phyloP scores from a whole-genome alignment of 2,329 filamentous ascomycete species.

The Colletotrichum caudatum region DNA sequence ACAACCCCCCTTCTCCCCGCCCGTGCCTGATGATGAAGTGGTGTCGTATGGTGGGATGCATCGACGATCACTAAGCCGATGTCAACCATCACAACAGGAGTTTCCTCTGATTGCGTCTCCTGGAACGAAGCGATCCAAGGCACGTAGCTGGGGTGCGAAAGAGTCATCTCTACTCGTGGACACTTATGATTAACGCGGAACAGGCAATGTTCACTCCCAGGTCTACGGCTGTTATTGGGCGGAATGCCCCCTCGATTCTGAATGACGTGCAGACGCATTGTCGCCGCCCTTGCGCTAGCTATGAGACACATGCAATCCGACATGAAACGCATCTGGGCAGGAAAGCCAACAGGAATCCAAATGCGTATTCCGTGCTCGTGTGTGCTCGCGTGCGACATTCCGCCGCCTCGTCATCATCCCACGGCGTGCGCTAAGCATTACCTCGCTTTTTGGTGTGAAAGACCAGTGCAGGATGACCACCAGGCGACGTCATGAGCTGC shows the following conservation, averaged over 20 bases:
- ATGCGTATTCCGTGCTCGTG: neutral
- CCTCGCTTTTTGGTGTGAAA: neutral
- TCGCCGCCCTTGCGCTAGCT: neutral
- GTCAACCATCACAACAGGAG: neutral
- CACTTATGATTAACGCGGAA: neutral
- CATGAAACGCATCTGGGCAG: conserved; percentile 3
- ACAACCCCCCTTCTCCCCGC: neutral
- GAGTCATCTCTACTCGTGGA: too few relatives aligned
- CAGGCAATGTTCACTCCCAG: neutral
- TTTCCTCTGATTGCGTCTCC: neutral
- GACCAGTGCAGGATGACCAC: neutral
- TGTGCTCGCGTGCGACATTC: neutral
- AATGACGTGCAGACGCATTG: neutral
- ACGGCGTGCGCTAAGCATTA: neutral
- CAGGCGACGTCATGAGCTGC: conserved; percentile 7
- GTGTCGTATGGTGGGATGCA: neutral
- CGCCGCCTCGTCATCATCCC: conserved; percentile 1
- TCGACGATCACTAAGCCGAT: neutral
- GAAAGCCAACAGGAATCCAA: neutral
- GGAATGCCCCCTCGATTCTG: neutral
- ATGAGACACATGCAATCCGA: neutral
- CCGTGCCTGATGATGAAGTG: neutral
- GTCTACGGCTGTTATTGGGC: neutral
- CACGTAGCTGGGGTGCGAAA: neutral
- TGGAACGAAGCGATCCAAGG: neutral